phyloP scores from a whole-genome alignment of 2,329 filamentous ascomycete species.

The Hypoxylon sp. region DNA sequence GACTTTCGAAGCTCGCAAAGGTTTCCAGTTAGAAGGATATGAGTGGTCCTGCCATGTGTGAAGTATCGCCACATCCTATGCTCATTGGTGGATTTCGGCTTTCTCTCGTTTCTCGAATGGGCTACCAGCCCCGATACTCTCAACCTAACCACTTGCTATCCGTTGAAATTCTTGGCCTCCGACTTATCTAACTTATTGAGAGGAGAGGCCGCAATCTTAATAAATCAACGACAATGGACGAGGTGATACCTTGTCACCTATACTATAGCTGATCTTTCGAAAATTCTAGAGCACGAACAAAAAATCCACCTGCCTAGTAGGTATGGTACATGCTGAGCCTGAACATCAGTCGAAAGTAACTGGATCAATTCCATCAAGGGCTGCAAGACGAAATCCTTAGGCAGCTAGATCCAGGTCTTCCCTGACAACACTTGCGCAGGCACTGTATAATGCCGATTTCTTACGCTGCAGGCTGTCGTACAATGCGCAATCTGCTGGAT shows the following conservation, averaged over 20 bases:
- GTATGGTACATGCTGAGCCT: not conserved
- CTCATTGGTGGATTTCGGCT: conserved; percentile 14
- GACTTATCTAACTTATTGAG: not conserved
- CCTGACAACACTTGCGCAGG: conserved; percentile 8
- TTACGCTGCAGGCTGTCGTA: conserved; percentile 13
- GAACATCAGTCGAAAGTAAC: not conserved
- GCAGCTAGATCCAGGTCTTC: conserved; percentile 7
- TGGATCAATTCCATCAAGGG: not conserved
- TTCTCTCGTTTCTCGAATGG: conserved; percentile 6
- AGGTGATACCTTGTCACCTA: no score
- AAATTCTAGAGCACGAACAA: no score
- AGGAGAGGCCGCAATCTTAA: not conserved
- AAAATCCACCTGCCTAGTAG: no score
- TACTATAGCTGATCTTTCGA: no score
- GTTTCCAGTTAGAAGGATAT: not conserved
- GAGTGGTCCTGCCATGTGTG: not conserved
- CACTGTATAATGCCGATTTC: conserved; percentile 23
- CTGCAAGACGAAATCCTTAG: not conserved
- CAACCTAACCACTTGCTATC: conserved; percentile 9
- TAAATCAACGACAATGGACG: not conserved
- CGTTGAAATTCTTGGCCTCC: not conserved
- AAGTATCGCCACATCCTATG: not conserved
- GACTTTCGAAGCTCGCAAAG: not conserved
- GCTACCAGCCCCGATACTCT: conserved; percentile 8
- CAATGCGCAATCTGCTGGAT: conserved; percentile 16